A percentile compares a stretch with the other conserved stretches of the same genome.
These are phyloP conservation scores for Irpex sp. DNA, from an alignment of 1,284 basidiomycete species.

Conservation along the genomic window DNA sequence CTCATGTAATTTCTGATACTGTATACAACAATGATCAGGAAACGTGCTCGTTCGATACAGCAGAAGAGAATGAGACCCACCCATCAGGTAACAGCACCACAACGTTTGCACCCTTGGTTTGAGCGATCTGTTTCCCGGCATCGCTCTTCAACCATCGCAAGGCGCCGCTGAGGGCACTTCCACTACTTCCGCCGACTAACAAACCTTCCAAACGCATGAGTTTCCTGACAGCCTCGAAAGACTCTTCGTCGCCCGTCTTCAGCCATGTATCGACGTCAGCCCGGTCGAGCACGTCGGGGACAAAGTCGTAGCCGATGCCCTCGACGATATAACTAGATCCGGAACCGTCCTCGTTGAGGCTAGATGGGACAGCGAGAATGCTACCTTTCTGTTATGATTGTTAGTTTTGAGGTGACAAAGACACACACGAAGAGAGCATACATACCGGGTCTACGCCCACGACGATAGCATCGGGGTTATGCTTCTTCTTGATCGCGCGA, in stretches of 20 bases:
- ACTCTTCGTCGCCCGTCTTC: slow-evolving; percentile 80
- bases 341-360: slow-evolving; percentile 38
- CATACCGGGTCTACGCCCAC: slow-evolving; percentile 90
- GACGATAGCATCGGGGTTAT: slow-evolving; percentile 66
- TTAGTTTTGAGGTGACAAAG: neutral
- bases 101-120: slow-evolving; percentile 76
- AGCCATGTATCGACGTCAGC: slow-evolving; percentile 70
- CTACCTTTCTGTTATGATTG: slow-evolving; percentile 75
- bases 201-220: slow-evolving; percentile 89
- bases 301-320: slow-evolving; percentile 93
- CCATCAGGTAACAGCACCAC: slow-evolving; percentile 89
- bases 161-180: slow-evolving; percentile 77
- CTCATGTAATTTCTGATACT: slow-evolving; percentile 96
- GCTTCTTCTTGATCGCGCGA: slow-evolving; percentile 72
- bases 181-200: slow-evolving; percentile 89
- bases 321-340: slow-evolving; percentile 78
- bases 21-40: neutral
- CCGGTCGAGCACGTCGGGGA: slow-evolving; percentile 75
- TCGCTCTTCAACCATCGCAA: slow-evolving; percentile 72
- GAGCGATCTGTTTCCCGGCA: slow-evolving; percentile 62
- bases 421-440: slow-evolving; percentile 6
- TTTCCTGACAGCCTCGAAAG: slow-evolving; percentile 71
- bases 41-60: neutral
- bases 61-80: slow-evolving; percentile 35
- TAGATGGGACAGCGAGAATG: slow-evolving; percentile 72